phyloP scores from a whole-genome alignment of 768 basidiomycete genomes.

The Suillus decipiens region DNA sequence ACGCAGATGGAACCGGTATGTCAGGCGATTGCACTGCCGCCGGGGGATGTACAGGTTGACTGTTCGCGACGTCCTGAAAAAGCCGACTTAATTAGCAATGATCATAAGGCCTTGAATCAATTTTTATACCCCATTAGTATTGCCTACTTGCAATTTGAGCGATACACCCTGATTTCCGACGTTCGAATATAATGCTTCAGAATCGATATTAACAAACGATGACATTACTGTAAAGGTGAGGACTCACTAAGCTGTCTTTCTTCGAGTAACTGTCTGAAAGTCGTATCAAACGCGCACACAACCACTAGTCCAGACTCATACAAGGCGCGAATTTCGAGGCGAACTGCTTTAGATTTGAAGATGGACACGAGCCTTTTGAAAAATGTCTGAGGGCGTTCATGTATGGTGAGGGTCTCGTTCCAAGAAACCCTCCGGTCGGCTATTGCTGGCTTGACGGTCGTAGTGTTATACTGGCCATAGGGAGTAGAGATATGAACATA shows the following conservation, averaged over 20 bases:
- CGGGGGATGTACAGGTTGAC: no score
- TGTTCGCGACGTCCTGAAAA: no score
- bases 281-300: background rate
- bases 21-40: no score
- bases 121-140: no score
- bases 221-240: background rate
- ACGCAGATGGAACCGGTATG: background rate
- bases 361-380: no score
- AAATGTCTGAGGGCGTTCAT: background rate
- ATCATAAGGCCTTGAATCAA: no score
- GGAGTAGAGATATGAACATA: no score
- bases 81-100: no score
- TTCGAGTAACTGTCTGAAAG: background rate
- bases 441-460: background rate
- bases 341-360: background rate
- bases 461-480: background rate
- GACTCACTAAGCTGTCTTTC: background rate
- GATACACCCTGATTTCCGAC: background rate
- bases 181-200: no score
- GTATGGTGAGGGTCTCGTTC: background rate
- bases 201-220: background rate
- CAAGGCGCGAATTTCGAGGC: background rate
- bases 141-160: no score
- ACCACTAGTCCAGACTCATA: background rate
- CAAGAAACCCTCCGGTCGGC: background rate